phyloP scores from a whole-genome alignment of 345 rosid species.

The Clarkia xantiana region DNA sequence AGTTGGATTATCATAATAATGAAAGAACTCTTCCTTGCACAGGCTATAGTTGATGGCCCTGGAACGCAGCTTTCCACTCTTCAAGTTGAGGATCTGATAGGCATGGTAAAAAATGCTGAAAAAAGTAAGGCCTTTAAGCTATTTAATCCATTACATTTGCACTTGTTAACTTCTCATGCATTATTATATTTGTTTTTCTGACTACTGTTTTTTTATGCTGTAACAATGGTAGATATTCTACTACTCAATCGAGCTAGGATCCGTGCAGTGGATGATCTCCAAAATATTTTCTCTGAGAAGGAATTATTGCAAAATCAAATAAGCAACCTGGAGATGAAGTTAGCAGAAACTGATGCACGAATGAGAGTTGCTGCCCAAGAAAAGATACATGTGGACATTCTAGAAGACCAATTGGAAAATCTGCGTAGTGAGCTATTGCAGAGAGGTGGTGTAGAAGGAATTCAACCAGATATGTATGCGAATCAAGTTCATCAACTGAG shows the following conservation, averaged over 20 bases:
- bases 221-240: conserved; percentile 47
- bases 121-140: conserved; percentile 33
- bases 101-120: conserved; percentile 75
- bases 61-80: conserved; percentile 29
- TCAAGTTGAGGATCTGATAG: conserved; percentile 50
- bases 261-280: conserved; percentile 62
- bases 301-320: conserved; percentile 69
- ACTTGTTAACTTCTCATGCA: not conserved
- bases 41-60: conserved; percentile 37
- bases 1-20: not conserved
- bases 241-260: conserved; percentile 73
- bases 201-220: conserved; percentile 1
- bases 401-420: conserved; percentile 63
- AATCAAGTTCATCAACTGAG: conserved; percentile 11
- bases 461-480: conserved; percentile 9
- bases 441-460: conserved; percentile 18
- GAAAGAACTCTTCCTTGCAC: conserved; percentile 11
- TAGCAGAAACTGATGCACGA: conserved; percentile 84
- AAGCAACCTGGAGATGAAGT: conserved; percentile 44
- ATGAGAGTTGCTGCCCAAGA: conserved; percentile 62
- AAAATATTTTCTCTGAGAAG: conserved; percentile 52
- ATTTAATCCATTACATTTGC: conserved; percentile 3
- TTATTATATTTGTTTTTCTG: not conserved
- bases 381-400: conserved; percentile 52
- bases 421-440: conserved; percentile 37